phyloP scores from a whole-genome alignment of 805 yeast species.

The Wickerhamiella cacticola region DNA sequence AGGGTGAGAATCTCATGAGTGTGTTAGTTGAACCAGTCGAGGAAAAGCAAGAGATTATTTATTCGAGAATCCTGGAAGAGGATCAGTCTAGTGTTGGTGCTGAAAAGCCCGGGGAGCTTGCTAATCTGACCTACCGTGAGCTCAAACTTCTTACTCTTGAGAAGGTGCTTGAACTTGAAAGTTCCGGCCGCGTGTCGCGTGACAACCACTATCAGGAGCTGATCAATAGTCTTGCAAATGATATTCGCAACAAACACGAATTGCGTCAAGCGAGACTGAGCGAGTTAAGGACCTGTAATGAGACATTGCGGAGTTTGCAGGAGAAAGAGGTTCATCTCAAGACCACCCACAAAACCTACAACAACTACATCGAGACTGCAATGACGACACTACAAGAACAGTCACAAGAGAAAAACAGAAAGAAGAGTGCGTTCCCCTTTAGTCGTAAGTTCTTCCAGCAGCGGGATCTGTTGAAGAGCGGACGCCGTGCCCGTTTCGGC shows the following conservation, averaged over 20 bases:
- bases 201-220: slow-evolving; percentile 64
- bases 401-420: slow-evolving; percentile 25
- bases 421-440: slow-evolving; percentile 32
- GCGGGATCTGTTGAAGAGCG: slow-evolving; percentile 52
- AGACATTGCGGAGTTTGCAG: slow-evolving; percentile 35
- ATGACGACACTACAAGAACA: slow-evolving; percentile 38
- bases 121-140: slow-evolving; percentile 45
- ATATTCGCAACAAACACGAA: slow-evolving; percentile 49
- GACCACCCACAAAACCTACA: slow-evolving; percentile 34
- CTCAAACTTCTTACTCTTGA: slow-evolving; percentile 67
- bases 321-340: slow-evolving; percentile 37
- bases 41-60: slow-evolving; percentile 48
- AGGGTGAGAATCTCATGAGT: slow-evolving; percentile 52
- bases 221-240: slow-evolving; percentile 71
- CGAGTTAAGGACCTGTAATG: slow-evolving; percentile 36
- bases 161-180: slow-evolving; percentile 62
- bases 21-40: slow-evolving; percentile 54
- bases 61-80: slow-evolving; percentile 18
- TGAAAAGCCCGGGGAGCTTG: slow-evolving; percentile 19
- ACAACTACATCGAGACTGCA: slow-evolving; percentile 39
- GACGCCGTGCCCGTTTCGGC: slow-evolving; percentile 53
- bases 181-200: slow-evolving; percentile 50
- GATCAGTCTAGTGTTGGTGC: slow-evolving; percentile 18
- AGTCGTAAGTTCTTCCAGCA: slow-evolving; percentile 68
- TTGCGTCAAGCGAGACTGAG: slow-evolving; percentile 37